phyloP scores from a whole-genome alignment of 2,329 filamentous ascomycete genomes.

The Ambrosiella beaveri region DNA sequence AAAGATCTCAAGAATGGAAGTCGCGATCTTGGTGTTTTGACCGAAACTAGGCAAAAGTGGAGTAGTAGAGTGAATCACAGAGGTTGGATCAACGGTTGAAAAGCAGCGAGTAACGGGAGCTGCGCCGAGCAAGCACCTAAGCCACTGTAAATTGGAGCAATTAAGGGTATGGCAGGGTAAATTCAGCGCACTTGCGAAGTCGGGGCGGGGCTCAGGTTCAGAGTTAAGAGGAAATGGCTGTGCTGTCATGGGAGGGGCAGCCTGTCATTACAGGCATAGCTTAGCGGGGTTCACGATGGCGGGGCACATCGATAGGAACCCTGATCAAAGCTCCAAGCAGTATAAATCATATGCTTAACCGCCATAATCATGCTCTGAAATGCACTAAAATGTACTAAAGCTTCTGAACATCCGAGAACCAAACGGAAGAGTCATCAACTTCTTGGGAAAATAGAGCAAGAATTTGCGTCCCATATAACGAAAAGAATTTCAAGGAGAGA shows the following conservation, averaged over 20 bases:
- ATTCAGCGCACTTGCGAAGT: slow-evolving; percentile 7
- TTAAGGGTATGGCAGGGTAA: not conserved
- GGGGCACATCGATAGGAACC: too few relatives aligned
- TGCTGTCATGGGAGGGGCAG: not conserved
- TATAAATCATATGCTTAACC: too few relatives aligned
- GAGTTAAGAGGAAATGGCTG: not conserved
- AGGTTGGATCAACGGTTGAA: not conserved
- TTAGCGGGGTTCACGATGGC: slow-evolving; percentile 1
- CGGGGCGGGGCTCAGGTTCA: slow-evolving; percentile 8
- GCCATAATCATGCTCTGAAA: too few relatives aligned
- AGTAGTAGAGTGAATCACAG: not conserved
- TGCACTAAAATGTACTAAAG: too few relatives aligned
- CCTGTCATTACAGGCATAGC: not conserved
- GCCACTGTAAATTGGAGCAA: not conserved
- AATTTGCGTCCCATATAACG: too few relatives aligned
- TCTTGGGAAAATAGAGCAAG: too few relatives aligned
- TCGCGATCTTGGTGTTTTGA: slow-evolving; percentile 2
- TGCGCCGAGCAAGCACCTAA: not conserved
- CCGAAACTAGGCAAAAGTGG: not conserved
- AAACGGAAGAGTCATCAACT: too few relatives aligned
- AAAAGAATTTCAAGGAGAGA: not conserved
- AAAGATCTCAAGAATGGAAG: slow-evolving; percentile 2
- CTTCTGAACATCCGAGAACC: too few relatives aligned
- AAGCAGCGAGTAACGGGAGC: not conserved
- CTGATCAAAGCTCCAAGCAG: too few relatives aligned